Evolutionary conservation across 352 stramenopile genomes (phyloP), one percentile per base, ranked within the genome.

Genomic region (Phytopythium kandeliae): DNA sequence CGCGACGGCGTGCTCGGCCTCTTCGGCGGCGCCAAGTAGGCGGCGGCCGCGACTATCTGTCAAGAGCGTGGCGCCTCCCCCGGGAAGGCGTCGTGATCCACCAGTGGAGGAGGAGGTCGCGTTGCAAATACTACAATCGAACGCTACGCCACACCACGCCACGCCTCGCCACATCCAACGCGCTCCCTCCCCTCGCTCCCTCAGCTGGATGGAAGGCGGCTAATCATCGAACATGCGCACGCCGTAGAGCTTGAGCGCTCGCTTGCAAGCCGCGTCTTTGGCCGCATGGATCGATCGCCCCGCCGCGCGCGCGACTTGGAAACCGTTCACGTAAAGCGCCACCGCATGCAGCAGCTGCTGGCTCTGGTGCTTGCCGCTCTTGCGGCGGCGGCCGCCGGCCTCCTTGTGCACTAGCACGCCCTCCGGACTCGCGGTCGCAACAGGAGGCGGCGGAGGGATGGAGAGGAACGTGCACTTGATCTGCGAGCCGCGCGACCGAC

Each of bases 221-320:
- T 67, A 75, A 35, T 76, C 58, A 24, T 84, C 65, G 55, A 63
- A 62, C 37, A 84, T 54, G 16, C 67, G 71, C 24, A 95, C 58
- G 13, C 79, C 79, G 51, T 86, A 89, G 4, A 88, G 69, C 48
- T 64, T 65, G 17, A 92, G 62, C 28, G 79, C 84, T 26, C 71
- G 63, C 54, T 60, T 69, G 53, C 79, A 92, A 13, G 84, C 84
- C 2, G 69, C 73, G 30, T 92, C 78, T 62, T 88, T 74, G 8
- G 84, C 84, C 19, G 84, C 72, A 13, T 65, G 33, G 51, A 92
- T 86, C 2, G 84, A 89, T 19, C 77, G 74, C 9, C 78, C 84
- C 53, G 65, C 65, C 4, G 65, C 81, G 35, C 82, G 74, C 19
- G 81, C 58, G 1, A 90, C 74, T 26, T 80, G 63, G 36, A 69